phyloP scores from a whole-genome alignment of 306 rosid species.

The Leucaena leucocephala region DNA sequence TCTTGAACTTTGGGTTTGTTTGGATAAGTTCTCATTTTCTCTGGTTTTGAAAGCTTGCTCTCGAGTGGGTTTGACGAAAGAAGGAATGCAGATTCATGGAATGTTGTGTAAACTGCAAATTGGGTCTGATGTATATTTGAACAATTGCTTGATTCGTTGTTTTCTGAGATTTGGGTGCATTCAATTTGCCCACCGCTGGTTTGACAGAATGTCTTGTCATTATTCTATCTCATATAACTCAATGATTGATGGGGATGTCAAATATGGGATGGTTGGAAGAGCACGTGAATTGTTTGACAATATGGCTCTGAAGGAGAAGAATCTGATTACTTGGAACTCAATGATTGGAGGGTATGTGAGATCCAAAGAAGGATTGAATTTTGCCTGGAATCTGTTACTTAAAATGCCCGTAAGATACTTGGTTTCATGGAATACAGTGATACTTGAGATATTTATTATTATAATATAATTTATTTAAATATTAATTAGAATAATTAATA shows the following conservation, averaged over 20 bases:
- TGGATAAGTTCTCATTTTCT: slow-evolving; percentile 66
- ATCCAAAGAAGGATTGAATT: slow-evolving; percentile 45
- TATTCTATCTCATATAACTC: slow-evolving; percentile 42
- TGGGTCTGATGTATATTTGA: slow-evolving; percentile 59
- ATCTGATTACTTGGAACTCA: slow-evolving; percentile 76
- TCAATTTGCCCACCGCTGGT: slow-evolving; percentile 54
- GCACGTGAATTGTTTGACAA: slow-evolving; percentile 63
- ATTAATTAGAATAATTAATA: no score
- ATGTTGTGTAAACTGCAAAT: slow-evolving; percentile 59
- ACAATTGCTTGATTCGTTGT: slow-evolving; percentile 60
- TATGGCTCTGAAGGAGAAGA: slow-evolving; percentile 55
- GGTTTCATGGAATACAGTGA: slow-evolving; percentile 80
- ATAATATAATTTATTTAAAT: no score
- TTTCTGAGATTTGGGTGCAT: slow-evolving; percentile 54
- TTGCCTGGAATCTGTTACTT: slow-evolving; percentile 65
- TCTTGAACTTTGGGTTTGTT: slow-evolving; percentile 64
- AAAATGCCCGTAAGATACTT: slow-evolving; percentile 64
- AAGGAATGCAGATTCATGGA: slow-evolving; percentile 73
- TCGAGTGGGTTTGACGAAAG: slow-evolving; percentile 54
- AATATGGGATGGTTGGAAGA: slow-evolving; percentile 48
- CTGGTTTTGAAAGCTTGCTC: slow-evolving; percentile 75
- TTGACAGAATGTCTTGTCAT: slow-evolving; percentile 58
- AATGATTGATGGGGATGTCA: slow-evolving; percentile 71
- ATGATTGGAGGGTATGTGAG: slow-evolving; percentile 62
- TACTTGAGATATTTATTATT: no score